Conservation (phyloP, 2,329 filamentous ascomycete species). For the Trichophyton mentagrophytes region DNA sequence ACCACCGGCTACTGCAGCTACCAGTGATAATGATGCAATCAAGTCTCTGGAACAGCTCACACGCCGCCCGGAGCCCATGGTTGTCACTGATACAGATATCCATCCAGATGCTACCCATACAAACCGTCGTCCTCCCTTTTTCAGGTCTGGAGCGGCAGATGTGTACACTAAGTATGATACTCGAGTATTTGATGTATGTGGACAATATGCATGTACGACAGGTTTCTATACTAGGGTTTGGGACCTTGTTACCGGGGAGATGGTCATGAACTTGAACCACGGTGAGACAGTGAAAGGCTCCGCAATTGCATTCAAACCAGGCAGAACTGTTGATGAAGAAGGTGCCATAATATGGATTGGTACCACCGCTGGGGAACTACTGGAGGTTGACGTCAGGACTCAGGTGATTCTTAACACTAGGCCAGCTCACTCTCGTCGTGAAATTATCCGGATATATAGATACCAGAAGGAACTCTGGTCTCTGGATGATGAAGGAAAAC, state of each 20-base stretch:
- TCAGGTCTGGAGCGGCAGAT: slow-evolving; percentile 58
- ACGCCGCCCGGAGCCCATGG: slow-evolving; percentile 33
- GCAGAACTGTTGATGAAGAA: slow-evolving; percentile 62
- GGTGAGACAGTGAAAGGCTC: slow-evolving; percentile 75
- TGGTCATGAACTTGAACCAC: slow-evolving; percentile 67
- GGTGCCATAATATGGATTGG: slow-evolving; percentile 78
- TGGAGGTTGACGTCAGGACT: slow-evolving; percentile 71
- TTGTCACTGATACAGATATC: slow-evolving; percentile 34
- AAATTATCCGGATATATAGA: slow-evolving; percentile 73
- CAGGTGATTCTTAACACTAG: slow-evolving; percentile 59
- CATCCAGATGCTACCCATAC: slow-evolving; percentile 76
- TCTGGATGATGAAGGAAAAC: slow-evolving; percentile 72
- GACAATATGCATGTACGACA: slow-evolving; percentile 73
- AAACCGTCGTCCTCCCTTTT: slow-evolving; percentile 69
- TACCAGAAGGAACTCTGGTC: slow-evolving; percentile 89
- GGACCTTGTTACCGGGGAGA: slow-evolving; percentile 70
- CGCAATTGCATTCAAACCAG: slow-evolving; percentile 74
- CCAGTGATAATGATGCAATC: background rate
- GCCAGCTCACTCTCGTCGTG: slow-evolving; percentile 60
- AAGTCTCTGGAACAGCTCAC: background rate
- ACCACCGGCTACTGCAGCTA: background rate
- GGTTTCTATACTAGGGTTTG: slow-evolving; percentile 80
- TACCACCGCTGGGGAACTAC: slow-evolving; percentile 73
- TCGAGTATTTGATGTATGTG: slow-evolving; percentile 74
- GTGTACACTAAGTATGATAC: slow-evolving; percentile 80